Conservation (phyloP, 2,329 filamentous ascomycete genomes). For the Elsinoe batatas region DNA sequence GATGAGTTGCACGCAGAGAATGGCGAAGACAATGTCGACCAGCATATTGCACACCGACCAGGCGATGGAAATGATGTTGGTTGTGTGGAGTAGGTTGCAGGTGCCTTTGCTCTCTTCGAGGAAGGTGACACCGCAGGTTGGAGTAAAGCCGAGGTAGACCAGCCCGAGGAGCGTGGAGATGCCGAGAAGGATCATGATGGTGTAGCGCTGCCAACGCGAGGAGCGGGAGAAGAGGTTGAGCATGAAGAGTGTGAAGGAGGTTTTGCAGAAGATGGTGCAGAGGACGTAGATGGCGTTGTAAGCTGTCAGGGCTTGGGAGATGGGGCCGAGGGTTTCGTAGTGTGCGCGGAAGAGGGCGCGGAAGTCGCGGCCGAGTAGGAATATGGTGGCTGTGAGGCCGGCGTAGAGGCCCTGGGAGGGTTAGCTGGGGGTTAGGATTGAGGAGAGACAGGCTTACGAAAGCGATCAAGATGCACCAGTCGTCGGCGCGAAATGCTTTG, state of each 20-base stretch:
- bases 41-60: neutral
- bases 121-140: slow-evolving; percentile 1
- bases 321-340: neutral
- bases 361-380: neutral
- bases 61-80: neutral
- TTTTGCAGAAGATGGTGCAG: slow-evolving; percentile 6
- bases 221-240: neutral
- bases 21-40: neutral
- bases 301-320: neutral
- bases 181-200: neutral
- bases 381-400: neutral
- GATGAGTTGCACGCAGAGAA: slow-evolving; percentile 7
- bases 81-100: neutral
- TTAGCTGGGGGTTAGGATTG: neutral
- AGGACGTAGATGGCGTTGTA: slow-evolving; percentile 7
- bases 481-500: neutral
- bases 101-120: neutral
- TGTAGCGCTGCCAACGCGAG: neutral
- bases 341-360: neutral
- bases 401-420: neutral
- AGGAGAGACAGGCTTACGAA: neutral
- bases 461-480: neutral
- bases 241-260: neutral
- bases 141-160: neutral
- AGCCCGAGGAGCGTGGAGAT: neutral